phyloP scores from a whole-genome alignment of 1,284 basidiomycete species.

The Ceratobasidium sp. region DNA sequence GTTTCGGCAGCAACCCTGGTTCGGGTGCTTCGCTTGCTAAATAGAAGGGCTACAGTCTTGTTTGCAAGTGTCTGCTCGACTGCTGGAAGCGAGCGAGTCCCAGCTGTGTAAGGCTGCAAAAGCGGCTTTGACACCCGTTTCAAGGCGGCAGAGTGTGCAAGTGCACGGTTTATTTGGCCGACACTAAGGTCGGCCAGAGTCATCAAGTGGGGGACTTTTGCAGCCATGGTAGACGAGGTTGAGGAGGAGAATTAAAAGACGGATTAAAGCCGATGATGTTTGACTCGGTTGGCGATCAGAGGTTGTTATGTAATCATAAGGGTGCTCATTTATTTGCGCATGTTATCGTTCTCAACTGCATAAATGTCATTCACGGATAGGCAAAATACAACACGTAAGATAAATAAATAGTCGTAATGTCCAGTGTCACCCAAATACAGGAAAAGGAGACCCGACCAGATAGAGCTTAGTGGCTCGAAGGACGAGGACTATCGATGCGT shows the following conservation, averaged over 20 bases:
- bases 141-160: constrained; percentile 68
- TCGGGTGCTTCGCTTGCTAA: constrained; percentile 92
- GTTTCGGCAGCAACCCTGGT: constrained; percentile 93
- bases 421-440: background rate
- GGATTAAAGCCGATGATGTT: constrained; percentile 2
- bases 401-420: constrained; percentile 11
- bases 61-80: constrained; percentile 48
- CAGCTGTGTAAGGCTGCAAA: constrained; percentile 54
- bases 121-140: constrained; percentile 67
- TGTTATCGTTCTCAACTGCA: background rate
- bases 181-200: constrained; percentile 82
- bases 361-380: background rate
- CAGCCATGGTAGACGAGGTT: constrained; percentile 20
- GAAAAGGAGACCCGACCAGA: background rate
- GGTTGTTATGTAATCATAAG: background rate
- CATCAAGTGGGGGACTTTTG: constrained; percentile 69
- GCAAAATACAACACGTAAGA: constrained; percentile 1
- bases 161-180: constrained; percentile 69
- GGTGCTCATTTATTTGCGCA: no score
- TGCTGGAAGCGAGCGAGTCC: constrained; percentile 33
- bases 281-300: constrained; percentile 5
- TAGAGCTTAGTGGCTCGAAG: constrained; percentile 3
- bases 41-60: constrained; percentile 88
- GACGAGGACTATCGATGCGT: constrained; percentile 32
- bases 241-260: background rate